Evolutionary conservation across 495 filamentous ascomycete species (phyloP).

Genomic region (Neurospora tetraspora): DNA sequence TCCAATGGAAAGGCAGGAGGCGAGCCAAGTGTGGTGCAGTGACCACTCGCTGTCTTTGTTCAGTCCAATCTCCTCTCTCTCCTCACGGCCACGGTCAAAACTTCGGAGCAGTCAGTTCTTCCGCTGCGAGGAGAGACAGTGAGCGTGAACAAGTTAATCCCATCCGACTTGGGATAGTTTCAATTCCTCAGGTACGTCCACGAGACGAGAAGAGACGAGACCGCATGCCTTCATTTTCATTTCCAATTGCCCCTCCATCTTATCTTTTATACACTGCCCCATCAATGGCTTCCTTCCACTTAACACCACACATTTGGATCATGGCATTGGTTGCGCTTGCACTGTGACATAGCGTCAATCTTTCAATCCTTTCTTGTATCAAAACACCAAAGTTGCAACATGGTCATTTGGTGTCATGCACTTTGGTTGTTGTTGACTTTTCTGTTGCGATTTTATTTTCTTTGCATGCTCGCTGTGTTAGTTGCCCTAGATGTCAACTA

Average conservation of each 20-base stretch:
- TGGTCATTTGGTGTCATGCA: not conserved
- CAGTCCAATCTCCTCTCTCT: not conserved
- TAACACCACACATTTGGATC: not conserved
- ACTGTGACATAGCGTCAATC: not conserved
- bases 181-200: conserved; percentile 19
- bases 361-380: not conserved
- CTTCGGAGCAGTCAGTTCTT: conserved; percentile 29
- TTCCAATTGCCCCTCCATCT: not conserved
- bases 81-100: conserved; percentile 23
- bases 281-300: not conserved
- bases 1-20: not conserved
- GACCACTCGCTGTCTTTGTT: not conserved
- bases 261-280: not conserved
- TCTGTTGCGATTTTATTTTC: too few relatives aligned
- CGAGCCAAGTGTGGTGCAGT: not conserved
- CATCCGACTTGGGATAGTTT: conserved; percentile 24
- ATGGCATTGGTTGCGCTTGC: not conserved
- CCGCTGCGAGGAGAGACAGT: conserved; percentile 18
- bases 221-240: not conserved
- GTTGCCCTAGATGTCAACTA: not conserved
- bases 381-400: not conserved
- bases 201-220: not conserved
- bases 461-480: not conserved
- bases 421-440: not conserved
- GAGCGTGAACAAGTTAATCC: conserved; percentile 6